These are phyloP conservation scores for Globisporangium spinosum DNA, from an alignment of 352 stramenopile genomes.

Conservation along the genomic window DNA sequence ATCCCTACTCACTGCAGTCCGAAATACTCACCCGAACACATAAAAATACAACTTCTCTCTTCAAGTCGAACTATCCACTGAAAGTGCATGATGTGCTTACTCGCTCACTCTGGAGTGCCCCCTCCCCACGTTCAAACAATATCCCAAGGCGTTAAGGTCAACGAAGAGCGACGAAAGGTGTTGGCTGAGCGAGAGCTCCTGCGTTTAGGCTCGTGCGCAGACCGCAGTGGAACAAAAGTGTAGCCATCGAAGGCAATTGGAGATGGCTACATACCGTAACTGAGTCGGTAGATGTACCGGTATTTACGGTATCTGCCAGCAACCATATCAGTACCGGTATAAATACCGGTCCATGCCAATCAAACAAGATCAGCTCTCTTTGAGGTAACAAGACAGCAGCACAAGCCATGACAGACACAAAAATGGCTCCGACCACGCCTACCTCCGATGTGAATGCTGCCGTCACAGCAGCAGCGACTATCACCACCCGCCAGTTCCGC, in stretches of 20 bases:
- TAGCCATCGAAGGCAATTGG: neutral
- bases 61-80: neutral
- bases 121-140: too few species aligned
- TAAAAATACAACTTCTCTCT: neutral
- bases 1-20: neutral
- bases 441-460: neutral
- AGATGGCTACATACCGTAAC: neutral
- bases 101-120: too few species aligned
- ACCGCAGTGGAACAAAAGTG: neutral
- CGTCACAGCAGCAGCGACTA: neutral
- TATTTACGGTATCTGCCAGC: neutral
- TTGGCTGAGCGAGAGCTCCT: neutral
- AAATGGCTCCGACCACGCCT: neutral
- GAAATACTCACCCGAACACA: neutral
- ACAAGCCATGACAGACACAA: neutral
- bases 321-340: neutral
- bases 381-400: neutral
- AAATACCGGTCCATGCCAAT: neutral
- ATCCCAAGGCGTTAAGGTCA: too few species aligned
- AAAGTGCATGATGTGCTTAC: neutral
- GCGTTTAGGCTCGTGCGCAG: neutral
- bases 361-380: neutral
- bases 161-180: too few species aligned
- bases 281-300: too few species aligned
- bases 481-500: slow-evolving; percentile 32